Evolutionary conservation across 805 yeast genomes (phyloP).

Genomic region (Cyberlindnera petersonii): DNA sequence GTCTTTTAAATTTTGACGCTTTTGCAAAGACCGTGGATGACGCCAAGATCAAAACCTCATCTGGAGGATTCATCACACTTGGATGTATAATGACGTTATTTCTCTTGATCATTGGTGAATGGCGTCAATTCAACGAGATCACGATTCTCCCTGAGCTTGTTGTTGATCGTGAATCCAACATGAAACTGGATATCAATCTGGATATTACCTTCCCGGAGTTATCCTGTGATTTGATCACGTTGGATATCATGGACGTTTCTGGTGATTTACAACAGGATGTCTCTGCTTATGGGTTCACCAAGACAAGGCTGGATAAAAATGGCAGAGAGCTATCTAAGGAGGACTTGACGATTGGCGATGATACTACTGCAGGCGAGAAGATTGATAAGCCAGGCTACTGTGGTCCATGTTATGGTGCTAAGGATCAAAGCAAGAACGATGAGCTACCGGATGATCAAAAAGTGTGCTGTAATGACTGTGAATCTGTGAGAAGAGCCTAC

Average conservation of each 20-base stretch:
- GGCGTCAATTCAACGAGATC: constrained; percentile 65
- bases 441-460: constrained; percentile 36
- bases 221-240: constrained; percentile 77
- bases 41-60: constrained; percentile 78
- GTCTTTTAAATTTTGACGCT: constrained; percentile 67
- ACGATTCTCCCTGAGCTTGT: constrained; percentile 78
- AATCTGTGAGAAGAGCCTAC: constrained; percentile 75
- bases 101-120: constrained; percentile 66
- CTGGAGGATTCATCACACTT: constrained; percentile 87
- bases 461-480: constrained; percentile 83
- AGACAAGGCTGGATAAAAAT: constrained; percentile 54
- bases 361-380: constrained; percentile 21
- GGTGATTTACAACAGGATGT: constrained; percentile 83
- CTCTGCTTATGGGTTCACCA: constrained; percentile 63
- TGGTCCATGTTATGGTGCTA: constrained; percentile 90
- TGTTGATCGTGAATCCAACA: constrained; percentile 78
- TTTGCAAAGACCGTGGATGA: constrained; percentile 94
- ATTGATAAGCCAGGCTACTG: constrained; percentile 48
- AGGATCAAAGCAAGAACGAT: constrained; percentile 50
- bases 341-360: constrained; percentile 40
- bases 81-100: constrained; percentile 59
- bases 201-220: constrained; percentile 80
- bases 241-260: constrained; percentile 85
- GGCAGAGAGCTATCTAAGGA: constrained; percentile 47
- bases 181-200: constrained; percentile 70